Base-by-base conservation (phyloP, 768 basidiomycete species). In the Boletus barrowsii region DNA sequence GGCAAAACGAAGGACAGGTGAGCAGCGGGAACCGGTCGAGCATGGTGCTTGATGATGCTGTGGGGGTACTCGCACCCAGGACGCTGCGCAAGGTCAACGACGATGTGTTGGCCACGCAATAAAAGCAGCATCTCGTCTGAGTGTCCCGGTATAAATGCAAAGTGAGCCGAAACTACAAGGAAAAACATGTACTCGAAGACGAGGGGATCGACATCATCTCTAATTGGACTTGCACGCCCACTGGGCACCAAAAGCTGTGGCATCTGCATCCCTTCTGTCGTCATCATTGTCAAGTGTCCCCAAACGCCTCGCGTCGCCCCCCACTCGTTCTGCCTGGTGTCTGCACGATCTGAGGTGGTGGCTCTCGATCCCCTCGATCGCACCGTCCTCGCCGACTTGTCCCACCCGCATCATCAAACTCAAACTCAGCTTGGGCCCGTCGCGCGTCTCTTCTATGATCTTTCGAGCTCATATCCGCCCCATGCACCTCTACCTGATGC, bases 401-500 rank as follows among this genome's bases (percentile, higher is more conserved):
- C 13, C 75, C 73, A 9, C 72, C 71, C 8, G 79, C 74, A 43
- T 87, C 88, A 6, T 83, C 81, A 60, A 90, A 90, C 24, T 83
- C 83, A 35, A 93, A 83, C 18, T 73, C 75, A 0, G 79, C 83
- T 53, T 84, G 79, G 9, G 94, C 73, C 17, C 88, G 78, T 29
- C 85, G 75, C 0, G 83, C 84, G 20, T 87, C 87, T 53, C 79
- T 83, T 60, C 80, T 83, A 61, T 22, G 22, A 22, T 88, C 88
- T 15, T 83, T 77, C 3, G 88, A 70, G 15, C 79, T 83, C 85
- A 90, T 86, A 32, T 84, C 84, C 1, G 77, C 81, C 10, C 86
- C 88, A 57, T 95, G 93, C 48, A 84, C 86, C 49, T 90, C 86
- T 10, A 98, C 86, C 73, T 88, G 86, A 68, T 99, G 97, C 0